phyloP scores from a whole-genome alignment of 225 moss, liverwort and hornwort genomes.

The Asterella californica region DNA sequence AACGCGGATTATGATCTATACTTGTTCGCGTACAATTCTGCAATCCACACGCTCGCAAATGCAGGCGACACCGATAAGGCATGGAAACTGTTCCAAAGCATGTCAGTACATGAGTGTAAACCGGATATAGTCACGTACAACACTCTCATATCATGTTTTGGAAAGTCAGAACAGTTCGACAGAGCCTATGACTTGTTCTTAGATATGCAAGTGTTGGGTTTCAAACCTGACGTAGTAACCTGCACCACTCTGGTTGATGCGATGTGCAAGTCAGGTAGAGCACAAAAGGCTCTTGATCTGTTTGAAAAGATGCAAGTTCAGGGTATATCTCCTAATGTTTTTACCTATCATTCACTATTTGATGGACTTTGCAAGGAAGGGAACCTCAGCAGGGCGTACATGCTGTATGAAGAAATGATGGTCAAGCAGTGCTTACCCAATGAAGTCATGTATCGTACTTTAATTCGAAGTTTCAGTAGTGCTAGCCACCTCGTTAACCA shows the following conservation, averaged over 20 bases:
- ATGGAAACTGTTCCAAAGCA: conserved; percentile 49
- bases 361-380: conserved; percentile 35
- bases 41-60: conserved; percentile 54
- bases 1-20: conserved; percentile 38
- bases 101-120: conserved; percentile 43
- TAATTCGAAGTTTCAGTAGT: conserved; percentile 28
- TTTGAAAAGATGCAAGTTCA: conserved; percentile 34
- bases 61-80: conserved; percentile 52
- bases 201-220: conserved; percentile 31
- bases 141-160: conserved; percentile 48
- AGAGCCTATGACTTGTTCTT: conserved; percentile 31
- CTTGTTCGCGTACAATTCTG: conserved; percentile 49
- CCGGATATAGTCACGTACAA: conserved; percentile 61
- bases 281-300: conserved; percentile 21
- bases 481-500: conserved; percentile 8
- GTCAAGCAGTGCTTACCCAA: conserved; percentile 15
- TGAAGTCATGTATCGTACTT: conserved; percentile 27
- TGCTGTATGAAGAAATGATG: conserved; percentile 28
- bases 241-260: conserved; percentile 36
- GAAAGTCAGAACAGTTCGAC: conserved; percentile 35
- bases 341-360: conserved; percentile 36
- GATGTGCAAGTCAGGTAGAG: conserved; percentile 28
- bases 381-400: conserved; percentile 22
- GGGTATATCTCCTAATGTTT: conserved; percentile 27
- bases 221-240: conserved; percentile 39